Percentiles rank a stretch among this genome's conserved stretches.
Conservation (phyloP, 345 rosid genomes). For the Ailanthus altissimus region DNA sequence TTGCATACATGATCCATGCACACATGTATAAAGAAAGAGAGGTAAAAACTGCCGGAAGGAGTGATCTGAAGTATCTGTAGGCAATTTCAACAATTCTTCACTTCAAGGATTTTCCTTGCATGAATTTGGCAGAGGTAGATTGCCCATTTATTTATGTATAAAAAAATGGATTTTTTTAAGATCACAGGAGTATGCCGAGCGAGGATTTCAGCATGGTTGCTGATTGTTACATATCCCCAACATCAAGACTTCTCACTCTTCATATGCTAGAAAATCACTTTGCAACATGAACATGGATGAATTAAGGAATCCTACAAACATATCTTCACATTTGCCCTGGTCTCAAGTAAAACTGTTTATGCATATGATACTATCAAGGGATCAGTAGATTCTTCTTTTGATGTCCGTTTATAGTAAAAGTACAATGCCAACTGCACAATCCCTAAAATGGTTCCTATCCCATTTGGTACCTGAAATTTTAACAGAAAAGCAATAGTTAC, state of each 20-base stretch:
- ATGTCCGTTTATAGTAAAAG: constrained; percentile 47
- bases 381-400: constrained; percentile 43
- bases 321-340: neutral
- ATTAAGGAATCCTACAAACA: neutral
- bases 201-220: neutral
- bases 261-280: neutral
- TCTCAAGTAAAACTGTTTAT: constrained; percentile 17
- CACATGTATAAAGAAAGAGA: neutral
- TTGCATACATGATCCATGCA: neutral
- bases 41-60: neutral
- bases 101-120: neutral
- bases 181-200: neutral
- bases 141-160: neutral
- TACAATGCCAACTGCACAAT: constrained; percentile 65
- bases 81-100: neutral
- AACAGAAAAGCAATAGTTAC: constrained; percentile 15
- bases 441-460: constrained; percentile 77
- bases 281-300: neutral
- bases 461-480: constrained; percentile 73
- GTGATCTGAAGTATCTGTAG: neutral
- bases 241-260: constrained; percentile 2
- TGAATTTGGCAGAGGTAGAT: neutral
- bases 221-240: neutral
- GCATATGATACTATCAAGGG: constrained; percentile 56
- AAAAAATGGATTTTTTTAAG: neutral